A percentile compares a stretch with the other conserved stretches of the same genome.
Evolutionary conservation across 176 grass and related monocot genomes (phyloP).

Genomic region (Oropetium thomaeum): DNA sequence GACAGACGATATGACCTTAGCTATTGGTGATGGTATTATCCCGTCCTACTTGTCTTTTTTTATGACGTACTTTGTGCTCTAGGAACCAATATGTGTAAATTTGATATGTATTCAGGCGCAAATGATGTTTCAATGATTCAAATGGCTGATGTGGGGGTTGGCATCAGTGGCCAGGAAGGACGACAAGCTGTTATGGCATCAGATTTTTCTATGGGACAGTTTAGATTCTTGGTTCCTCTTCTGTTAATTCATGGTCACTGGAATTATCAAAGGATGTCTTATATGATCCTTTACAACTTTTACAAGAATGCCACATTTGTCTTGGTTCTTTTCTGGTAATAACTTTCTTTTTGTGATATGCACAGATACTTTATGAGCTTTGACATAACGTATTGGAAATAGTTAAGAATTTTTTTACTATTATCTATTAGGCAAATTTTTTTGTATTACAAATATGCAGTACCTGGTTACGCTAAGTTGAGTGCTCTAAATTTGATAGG

Average conservation of each 20-base stretch:
- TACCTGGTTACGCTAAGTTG: neutral
- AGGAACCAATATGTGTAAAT: neutral
- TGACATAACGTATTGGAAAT: conserved; percentile 11
- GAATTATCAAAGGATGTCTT: conserved; percentile 90
- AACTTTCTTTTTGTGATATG: neutral
- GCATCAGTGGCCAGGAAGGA: conserved; percentile 87
- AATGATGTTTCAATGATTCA: conserved; percentile 98
- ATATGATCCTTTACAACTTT: conserved; percentile 97
- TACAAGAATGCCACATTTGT: conserved; percentile 92
- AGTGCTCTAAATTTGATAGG: neutral
- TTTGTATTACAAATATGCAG: neutral
- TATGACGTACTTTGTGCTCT: conserved; percentile 7
- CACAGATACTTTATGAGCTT: conserved; percentile 8
- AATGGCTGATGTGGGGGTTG: conserved; percentile 89
- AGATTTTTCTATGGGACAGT: conserved; percentile 89
- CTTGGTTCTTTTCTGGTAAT: conserved; percentile 89
- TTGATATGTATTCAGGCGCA: conserved; percentile 54
- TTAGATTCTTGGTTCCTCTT: conserved; percentile 91
- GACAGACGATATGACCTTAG: conserved; percentile 91
- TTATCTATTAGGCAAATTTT: neutral
- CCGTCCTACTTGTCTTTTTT: neutral
- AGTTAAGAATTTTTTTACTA: neutral
- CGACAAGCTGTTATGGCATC: conserved; percentile 93
- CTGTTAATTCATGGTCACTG: conserved; percentile 88
- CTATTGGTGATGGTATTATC: conserved; percentile 83